These are phyloP conservation scores for Hirsutella rhossiliensis DNA, from an alignment of 2,329 filamentous ascomycete species.

Conservation along the genomic window DNA sequence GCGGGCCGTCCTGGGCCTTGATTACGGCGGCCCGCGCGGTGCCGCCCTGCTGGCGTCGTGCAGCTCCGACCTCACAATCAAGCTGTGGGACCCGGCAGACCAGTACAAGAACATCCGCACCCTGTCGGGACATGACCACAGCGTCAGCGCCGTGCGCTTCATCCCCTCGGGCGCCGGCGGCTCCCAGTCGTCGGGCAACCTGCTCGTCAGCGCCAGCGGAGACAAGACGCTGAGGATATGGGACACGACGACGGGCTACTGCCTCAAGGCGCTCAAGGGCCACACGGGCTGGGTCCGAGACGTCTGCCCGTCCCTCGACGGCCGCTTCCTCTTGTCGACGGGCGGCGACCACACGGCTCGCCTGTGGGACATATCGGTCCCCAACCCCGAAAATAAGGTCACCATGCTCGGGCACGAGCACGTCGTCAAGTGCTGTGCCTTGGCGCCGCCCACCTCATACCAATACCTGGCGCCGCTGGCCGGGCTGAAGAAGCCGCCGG, in stretches of 20 bases:
- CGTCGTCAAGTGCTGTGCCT: conserved; percentile 70
- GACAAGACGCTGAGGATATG: conserved; percentile 78
- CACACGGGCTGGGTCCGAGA: conserved; percentile 83
- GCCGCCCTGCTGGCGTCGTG: conserved; percentile 52
- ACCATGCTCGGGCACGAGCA: conserved; percentile 79
- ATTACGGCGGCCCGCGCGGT: conserved; percentile 77
- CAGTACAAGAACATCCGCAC: conserved; percentile 92
- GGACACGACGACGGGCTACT: conserved; percentile 87
- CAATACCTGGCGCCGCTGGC: conserved; percentile 64
- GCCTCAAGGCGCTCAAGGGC: conserved; percentile 71
- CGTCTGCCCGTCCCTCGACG: conserved; percentile 71
- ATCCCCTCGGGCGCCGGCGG: conserved; percentile 72
- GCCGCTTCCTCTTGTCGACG: conserved; percentile 67
- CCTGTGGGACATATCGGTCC: conserved; percentile 67
- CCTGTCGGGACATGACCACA: conserved; percentile 84
- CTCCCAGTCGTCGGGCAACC: conserved; percentile 65
- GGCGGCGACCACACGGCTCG: conserved; percentile 72
- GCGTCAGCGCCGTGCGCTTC: conserved; percentile 75
- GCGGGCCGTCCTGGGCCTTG: conserved; percentile 74
- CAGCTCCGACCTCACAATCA: conserved; percentile 80
- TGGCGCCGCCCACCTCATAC: conserved; percentile 73
- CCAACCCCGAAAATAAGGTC: conserved; percentile 55
- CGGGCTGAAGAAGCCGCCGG: conserved; percentile 71
- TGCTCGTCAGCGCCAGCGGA: conserved; percentile 72
- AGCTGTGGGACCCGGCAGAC: conserved; percentile 84